Base-by-base conservation (phyloP, 2,329 filamentous ascomycete species). In the Leptographium flavum region DNA sequence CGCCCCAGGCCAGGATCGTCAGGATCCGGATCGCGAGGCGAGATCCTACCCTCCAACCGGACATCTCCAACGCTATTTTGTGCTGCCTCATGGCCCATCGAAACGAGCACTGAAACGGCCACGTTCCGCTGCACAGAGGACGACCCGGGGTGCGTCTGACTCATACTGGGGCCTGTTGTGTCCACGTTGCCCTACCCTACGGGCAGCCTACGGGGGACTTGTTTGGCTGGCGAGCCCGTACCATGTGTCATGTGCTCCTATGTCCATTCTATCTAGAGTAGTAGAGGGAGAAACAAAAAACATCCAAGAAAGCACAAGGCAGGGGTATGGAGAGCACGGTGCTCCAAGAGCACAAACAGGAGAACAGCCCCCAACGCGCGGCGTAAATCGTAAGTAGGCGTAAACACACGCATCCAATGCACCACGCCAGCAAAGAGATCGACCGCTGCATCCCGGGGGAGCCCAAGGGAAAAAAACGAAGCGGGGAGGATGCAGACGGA, bases 51-150 rank as follows among this genome's bases (percentile, higher is more conserved):
- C 39, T 17, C 39, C 27, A 31, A 21, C 39, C 39, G 39, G 39
- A 41, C 39, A 41, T 41, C 39, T 41, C 39, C 39, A 41, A 27
- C 39, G 39, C 22, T 41, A 31, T 41, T 40, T 21, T 30, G 39
- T 41, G 25, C 32, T 31, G 25, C 17, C 28, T 13, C 13, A 31
- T 39, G 23, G 19, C 21, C 38, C 38, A 7, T 39, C 30, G 23
- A 23, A 21, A 30, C 30, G 8, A 23, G 11, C 36, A 38, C 8
- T 4, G 14, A 3, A n/a, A 33, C 6, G n/a, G 14, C 31, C 9
- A 33, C 31, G n/a, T 33, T 17, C 32, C 15, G 15, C 15, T n/a
- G 14, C 32, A 17, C 11, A n/a, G n/a, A n/a, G n/a, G n/a, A n/a
- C n/a, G n/a, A n/a, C n/a, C n/a, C n/a, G n/a, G n/a, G n/a, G n/a